These are phyloP conservation scores for Lentinula lateritia DNA, from an alignment of 768 basidiomycete genomes.

Conservation along the genomic window DNA sequence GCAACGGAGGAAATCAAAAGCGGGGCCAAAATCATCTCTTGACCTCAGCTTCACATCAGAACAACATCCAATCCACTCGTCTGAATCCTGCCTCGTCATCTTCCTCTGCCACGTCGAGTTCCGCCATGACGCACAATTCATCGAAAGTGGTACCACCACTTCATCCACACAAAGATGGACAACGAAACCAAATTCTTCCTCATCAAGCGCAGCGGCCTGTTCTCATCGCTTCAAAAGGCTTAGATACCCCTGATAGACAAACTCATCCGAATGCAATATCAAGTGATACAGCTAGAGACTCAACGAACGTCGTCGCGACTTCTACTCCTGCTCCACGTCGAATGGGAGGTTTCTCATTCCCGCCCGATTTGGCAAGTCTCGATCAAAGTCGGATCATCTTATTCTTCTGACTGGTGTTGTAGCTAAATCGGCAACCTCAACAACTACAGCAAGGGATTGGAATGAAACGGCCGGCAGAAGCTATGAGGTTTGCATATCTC, in stretches of 20 bases:
- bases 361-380: neutral
- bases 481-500: neutral
- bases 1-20: neutral
- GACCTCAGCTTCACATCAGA: neutral
- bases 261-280: neutral
- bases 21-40: neutral
- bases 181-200: neutral
- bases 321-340: neutral
- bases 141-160: neutral
- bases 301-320: neutral
- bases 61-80: neutral
- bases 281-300: neutral
- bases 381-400: neutral
- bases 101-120: neutral
- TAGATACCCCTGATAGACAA: neutral
- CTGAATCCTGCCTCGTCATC: neutral
- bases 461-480: neutral
- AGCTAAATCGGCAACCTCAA: neutral
- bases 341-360: conserved; percentile 6
- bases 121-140: neutral
- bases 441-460: neutral
- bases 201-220: neutral
- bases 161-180: neutral
- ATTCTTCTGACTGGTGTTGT: neutral
- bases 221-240: neutral